Evolutionary conservation across 2,329 filamentous ascomycete species (phyloP).

Genomic region (Colletotrichum sansevieriae): DNA sequence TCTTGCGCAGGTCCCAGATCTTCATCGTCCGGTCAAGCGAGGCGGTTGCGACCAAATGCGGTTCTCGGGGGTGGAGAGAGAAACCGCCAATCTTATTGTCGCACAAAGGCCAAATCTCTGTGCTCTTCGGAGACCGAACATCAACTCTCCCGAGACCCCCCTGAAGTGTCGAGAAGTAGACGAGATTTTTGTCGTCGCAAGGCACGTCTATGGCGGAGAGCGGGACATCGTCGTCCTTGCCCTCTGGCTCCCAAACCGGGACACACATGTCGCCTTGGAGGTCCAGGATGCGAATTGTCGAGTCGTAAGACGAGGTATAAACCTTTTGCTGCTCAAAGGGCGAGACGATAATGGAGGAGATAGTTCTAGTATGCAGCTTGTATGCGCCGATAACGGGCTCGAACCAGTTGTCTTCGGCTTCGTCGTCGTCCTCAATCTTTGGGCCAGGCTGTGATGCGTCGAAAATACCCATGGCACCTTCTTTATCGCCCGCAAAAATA

Average conservation of each 20-base stretch:
- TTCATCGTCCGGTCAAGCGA: conserved; percentile 91
- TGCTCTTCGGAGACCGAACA: conserved; percentile 69
- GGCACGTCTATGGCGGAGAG: conserved; percentile 89
- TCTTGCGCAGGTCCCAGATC: conserved; percentile 91
- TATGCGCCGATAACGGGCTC: conserved; percentile 89
- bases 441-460: conserved; percentile 81
- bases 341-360: conserved; percentile 85
- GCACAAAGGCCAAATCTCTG: conserved; percentile 80
- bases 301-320: conserved; percentile 92
- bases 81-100: conserved; percentile 98
- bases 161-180: conserved; percentile 90
- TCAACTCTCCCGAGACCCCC: conserved; percentile 88
- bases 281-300: conserved; percentile 88
- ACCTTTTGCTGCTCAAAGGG: conserved; percentile 79
- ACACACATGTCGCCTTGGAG: conserved; percentile 82
- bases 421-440: conserved; percentile 73
- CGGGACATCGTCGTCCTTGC: conserved; percentile 78
- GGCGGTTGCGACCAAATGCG: conserved; percentile 88
- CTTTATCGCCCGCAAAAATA: conserved; percentile 93
- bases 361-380: conserved; percentile 90
- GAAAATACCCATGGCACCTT: conserved; percentile 90
- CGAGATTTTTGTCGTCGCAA: conserved; percentile 74
- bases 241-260: conserved; percentile 83
- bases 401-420: conserved; percentile 67
- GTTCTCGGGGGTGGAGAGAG: conserved; percentile 81